Conservation (phyloP, 2,329 filamentous ascomycete genomes). For the Xylariaceae sp. region DNA sequence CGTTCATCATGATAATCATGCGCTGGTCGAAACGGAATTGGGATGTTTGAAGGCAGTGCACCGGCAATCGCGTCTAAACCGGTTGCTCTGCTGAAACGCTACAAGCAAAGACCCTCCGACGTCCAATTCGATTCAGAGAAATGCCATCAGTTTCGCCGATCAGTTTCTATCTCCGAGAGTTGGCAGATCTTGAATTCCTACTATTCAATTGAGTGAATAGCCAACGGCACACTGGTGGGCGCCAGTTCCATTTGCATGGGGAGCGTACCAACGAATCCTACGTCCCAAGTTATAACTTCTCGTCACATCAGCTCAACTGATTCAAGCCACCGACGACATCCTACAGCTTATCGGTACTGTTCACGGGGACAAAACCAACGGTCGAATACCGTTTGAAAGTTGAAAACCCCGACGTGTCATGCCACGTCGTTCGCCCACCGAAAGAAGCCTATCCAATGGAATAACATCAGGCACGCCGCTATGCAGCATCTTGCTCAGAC, state of each 20-base stretch:
- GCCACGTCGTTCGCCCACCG: neutral
- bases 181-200: neutral
- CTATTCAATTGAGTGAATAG: neutral
- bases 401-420: neutral
- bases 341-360: neutral
- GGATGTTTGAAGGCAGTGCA: too few species aligned
- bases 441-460: neutral
- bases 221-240: neutral
- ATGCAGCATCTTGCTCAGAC: too few species aligned
- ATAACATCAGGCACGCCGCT: neutral
- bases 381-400: neutral
- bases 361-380: neutral
- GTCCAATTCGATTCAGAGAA: too few species aligned
- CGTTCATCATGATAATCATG: too few species aligned
- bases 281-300: neutral
- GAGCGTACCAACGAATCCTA: neutral
- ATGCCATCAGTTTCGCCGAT: too few species aligned
- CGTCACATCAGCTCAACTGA: neutral
- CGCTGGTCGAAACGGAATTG: too few species aligned
- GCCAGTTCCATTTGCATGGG: neutral
- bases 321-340: neutral
- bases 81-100: too few species aligned
- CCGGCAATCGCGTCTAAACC: too few species aligned
- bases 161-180: too few species aligned
- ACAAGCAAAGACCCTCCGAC: too few species aligned